Base-by-base conservation (phyloP, 2,329 filamentous ascomycete genomes). In the Fusarium tuaranense region DNA sequence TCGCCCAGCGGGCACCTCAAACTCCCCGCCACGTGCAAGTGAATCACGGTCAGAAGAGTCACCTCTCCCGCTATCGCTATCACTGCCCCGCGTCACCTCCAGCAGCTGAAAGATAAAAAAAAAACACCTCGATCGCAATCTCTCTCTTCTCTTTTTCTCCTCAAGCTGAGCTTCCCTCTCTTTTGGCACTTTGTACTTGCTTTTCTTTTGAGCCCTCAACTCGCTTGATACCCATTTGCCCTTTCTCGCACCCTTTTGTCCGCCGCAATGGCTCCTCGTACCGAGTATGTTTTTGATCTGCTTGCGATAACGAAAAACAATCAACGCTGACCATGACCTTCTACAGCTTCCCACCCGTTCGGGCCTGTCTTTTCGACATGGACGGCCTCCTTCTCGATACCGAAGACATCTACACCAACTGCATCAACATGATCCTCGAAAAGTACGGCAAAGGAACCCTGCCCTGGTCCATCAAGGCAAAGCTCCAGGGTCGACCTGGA, bases 341-440 rank as follows among this genome's bases (percentile, higher is more conserved):
- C 20, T 2, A 10, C 79, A 94, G 93, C 81, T 92, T 95, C 83
- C 93, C 94, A 22, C 91, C 93, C 57, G 88, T 98, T 69, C 90
- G 95, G 77, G 97, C 96, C 77, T 98, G 95, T 84, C 92, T 99
- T 75, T 98, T 99, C 83, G 97, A 99, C 87, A 98, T 98, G 95
- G 97, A 99, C 84, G 97, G 97, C 70, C 92, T 99, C 39, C 90
- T 99, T 22, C 93, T 99, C 81, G 92, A 98, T 84, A 95, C 94
- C 38, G 97, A 98, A 86, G 97, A 98, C 79, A 83, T 91, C 66
- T 98, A 98, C 87, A 97, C 95, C 0, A 82, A 90, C 30, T 93
- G 94, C 83, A 93, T 95, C 71, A 98, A 99, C 84, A 87, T 91
- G 27, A 89, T 98, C 41, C 92, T 99, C 44, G 87, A 88, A 67